These are phyloP conservation scores for Ilyonectria destructans DNA, from an alignment of 2,329 filamentous ascomycete species.

Conservation along the genomic window DNA sequence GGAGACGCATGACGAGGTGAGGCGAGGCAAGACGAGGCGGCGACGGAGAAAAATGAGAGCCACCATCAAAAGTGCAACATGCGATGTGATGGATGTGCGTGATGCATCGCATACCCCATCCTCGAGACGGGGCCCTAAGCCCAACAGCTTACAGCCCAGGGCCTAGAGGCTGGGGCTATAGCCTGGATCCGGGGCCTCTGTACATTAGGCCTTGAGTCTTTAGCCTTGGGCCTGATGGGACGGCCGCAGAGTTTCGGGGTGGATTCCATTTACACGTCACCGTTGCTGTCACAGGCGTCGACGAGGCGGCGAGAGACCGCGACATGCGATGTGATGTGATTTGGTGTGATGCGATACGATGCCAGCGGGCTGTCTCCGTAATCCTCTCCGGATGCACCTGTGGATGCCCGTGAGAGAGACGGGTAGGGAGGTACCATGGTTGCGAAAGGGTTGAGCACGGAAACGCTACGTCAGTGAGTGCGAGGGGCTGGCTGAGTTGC, in stretches of 20 bases:
- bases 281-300: conserved; percentile 24
- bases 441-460: conserved; percentile 7
- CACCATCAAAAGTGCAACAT: conserved; percentile 22
- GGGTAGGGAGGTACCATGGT: conserved; percentile 14
- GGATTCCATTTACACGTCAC: conserved; percentile 47
- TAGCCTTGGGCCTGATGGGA: conserved; percentile 33
- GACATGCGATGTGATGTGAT: conserved; percentile 34
- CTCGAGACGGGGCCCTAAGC: conserved; percentile 25
- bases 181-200: conserved; percentile 6
- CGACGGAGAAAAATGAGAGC: conserved; percentile 30
- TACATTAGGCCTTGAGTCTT: conserved; percentile 17
- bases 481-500: conserved; percentile 22
- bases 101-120: conserved; percentile 32
- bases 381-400: conserved; percentile 17
- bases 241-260: conserved; percentile 42
- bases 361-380: conserved; percentile 13
- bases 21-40: conserved; percentile 17
- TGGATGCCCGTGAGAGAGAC: conserved; percentile 19
- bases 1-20: conserved; percentile 28
- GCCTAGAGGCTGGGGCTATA: conserved; percentile 32
- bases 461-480: conserved; percentile 31
- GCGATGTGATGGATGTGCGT: conserved; percentile 37
- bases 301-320: conserved; percentile 23
- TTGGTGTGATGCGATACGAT: conserved; percentile 28
- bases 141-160: conserved; percentile 16